Evolutionary conservation across 345 rosid species (phyloP).

Genomic region (Pistacia atlantica): DNA sequence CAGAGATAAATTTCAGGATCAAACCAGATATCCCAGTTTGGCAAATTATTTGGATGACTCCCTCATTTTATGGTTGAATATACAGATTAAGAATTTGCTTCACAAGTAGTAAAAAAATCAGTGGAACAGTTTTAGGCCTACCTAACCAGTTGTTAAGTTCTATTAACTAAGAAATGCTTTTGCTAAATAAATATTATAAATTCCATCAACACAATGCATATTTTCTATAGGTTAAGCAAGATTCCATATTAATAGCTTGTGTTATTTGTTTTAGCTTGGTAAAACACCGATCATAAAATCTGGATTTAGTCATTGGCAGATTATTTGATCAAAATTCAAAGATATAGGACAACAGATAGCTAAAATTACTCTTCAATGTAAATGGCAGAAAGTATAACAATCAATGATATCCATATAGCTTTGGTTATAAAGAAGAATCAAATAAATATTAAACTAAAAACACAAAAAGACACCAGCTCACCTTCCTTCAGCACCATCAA

Average conservation of each 20-base stretch:
- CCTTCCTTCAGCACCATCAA: slow-evolving; percentile 58
- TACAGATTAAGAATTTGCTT: too few species aligned
- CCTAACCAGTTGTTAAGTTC: neutral
- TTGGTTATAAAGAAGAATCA: neutral
- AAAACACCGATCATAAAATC: neutral
- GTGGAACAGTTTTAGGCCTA: neutral
- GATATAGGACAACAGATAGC: neutral
- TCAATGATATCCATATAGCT: neutral
- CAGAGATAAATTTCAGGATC: neutral
- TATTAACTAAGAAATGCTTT: neutral
- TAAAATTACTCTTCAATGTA: neutral
- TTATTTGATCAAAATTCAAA: too few species aligned
- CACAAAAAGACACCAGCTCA: slow-evolving; percentile 29
- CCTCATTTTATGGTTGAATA: neutral
- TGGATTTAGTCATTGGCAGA: neutral
- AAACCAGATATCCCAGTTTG: neutral
- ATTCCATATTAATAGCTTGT: neutral
- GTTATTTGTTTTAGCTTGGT: neutral
- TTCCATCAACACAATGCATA: neutral
- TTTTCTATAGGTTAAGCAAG: neutral
- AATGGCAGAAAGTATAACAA: neutral
- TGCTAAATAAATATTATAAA: neutral
- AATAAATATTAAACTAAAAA: neutral
- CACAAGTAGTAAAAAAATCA: neutral
- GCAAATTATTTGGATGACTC: neutral